A percentile compares a stretch with the other conserved stretches of the same genome.
Evolutionary conservation across 2,329 filamentous ascomycete species (phyloP).

Genomic region (Fusarium proliferatum): DNA sequence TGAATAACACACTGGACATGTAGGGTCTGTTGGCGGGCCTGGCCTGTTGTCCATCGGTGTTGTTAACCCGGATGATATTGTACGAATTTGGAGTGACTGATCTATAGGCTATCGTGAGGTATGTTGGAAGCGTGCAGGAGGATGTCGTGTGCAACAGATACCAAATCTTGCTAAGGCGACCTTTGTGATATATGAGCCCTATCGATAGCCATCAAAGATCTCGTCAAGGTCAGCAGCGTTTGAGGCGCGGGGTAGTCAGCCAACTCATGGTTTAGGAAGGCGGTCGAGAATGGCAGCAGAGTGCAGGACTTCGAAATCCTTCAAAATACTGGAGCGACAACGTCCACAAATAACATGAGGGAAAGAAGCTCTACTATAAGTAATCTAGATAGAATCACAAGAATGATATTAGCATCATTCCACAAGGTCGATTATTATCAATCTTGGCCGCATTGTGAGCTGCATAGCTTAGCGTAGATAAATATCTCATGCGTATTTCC

Average conservation of each 20-base stretch:
- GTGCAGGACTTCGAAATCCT: too few species aligned
- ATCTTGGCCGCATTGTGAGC: too few species aligned
- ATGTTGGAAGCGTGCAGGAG: fast-evolving
- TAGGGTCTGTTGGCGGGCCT: too few species aligned
- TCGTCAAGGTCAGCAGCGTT: neutral
- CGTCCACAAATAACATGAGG: fast-evolving
- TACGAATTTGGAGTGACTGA: fast-evolving
- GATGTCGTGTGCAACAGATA: too few species aligned
- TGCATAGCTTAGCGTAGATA: too few species aligned
- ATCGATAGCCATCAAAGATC: neutral
- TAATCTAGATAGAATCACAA: too few species aligned
- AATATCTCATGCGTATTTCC: too few species aligned
- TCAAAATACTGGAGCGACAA: neutral
- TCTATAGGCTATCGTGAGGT: neutral
- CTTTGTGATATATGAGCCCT: fast-evolving
- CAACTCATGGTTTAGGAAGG: neutral
- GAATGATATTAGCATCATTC: too few species aligned
- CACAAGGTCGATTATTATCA: too few species aligned
- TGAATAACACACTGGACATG: neutral
- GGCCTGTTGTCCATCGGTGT: fast-evolving
- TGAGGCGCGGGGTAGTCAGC: neutral
- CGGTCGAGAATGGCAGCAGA: neutral
- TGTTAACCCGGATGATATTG: neutral
- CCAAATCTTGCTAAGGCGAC: fast-evolving
- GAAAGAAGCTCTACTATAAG: too few species aligned